phyloP scores from a whole-genome alignment of 352 stramenopile genomes.

The Blastocystis sp. region DNA sequence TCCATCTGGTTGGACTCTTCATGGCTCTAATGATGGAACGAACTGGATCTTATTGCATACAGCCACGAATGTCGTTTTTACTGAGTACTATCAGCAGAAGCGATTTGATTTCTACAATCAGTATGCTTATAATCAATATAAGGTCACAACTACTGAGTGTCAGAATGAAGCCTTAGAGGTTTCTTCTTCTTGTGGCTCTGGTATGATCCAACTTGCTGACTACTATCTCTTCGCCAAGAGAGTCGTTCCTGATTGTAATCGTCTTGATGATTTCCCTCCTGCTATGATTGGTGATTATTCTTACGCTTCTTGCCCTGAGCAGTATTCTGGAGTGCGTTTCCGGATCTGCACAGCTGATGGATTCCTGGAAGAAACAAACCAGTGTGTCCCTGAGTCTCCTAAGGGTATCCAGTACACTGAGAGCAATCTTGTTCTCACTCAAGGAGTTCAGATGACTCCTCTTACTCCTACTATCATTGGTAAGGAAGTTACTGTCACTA shows the following conservation, averaged over 20 bases:
- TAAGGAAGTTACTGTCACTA: background rate
- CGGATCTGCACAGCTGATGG: background rate
- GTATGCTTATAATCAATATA: conserved; percentile 1
- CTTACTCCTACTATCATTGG: conserved; percentile 8
- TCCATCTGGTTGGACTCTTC: conserved; percentile 14
- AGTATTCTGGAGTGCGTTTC: background rate
- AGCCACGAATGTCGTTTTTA: background rate
- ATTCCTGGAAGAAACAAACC: background rate
- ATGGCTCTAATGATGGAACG: conserved; percentile 21
- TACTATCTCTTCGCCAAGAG: conserved; percentile 7
- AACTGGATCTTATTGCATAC: conserved; percentile 8
- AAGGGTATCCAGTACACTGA: background rate
- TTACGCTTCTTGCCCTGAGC: conserved; percentile 23
- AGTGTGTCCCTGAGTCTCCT: background rate
- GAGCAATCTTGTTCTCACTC: background rate
- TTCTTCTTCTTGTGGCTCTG: background rate
- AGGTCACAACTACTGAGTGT: background rate
- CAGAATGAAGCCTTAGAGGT: background rate
- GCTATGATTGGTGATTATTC: conserved; percentile 3
- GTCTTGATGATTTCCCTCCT: background rate
- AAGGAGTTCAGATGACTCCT: background rate
- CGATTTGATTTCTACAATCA: conserved; percentile 42
- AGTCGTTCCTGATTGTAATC: background rate
- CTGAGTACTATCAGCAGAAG: background rate
- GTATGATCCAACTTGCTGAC: conserved; percentile 46